A percentile compares a stretch with the other conserved stretches of the same genome.
Evolutionary conservation across 2,329 filamentous ascomycete species (phyloP).

Genomic region (Aspergillus sp.): DNA sequence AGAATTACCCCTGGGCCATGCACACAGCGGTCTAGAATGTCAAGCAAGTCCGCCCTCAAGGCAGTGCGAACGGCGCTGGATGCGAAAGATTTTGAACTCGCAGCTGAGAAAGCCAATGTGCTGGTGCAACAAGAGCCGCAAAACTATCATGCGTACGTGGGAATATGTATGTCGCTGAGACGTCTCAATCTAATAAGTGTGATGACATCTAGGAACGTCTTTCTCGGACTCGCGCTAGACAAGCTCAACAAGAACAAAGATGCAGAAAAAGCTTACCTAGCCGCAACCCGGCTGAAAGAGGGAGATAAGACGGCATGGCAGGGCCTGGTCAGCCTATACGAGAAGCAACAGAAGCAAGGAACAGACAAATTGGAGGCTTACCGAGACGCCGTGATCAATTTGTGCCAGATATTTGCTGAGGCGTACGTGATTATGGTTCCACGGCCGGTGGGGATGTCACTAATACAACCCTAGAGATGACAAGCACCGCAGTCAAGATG

Average conservation of each 20-base stretch:
- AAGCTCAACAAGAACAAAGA: slow-evolving; percentile 70
- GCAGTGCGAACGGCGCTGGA: slow-evolving; percentile 76
- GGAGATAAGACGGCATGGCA: slow-evolving; percentile 86
- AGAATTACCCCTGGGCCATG: slow-evolving; percentile 12
- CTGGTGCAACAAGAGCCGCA: slow-evolving; percentile 70
- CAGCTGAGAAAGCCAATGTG: slow-evolving; percentile 65
- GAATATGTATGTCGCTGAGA: not conserved
- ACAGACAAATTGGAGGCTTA: slow-evolving; percentile 70
- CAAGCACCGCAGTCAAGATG: slow-evolving; percentile 56
- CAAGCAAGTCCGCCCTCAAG: slow-evolving; percentile 72
- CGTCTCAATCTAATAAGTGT: slow-evolving; percentile 7
- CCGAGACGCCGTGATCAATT: slow-evolving; percentile 66
- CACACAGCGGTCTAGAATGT: slow-evolving; percentile 31
- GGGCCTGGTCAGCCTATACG: slow-evolving; percentile 81
- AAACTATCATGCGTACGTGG: slow-evolving; percentile 75
- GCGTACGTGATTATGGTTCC: slow-evolving; percentile 43
- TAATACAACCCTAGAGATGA: slow-evolving; percentile 49
- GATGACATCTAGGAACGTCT: slow-evolving; percentile 63
- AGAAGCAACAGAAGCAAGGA: slow-evolving; percentile 77
- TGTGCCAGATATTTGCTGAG: slow-evolving; percentile 73
- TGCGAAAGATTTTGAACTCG: slow-evolving; percentile 75
- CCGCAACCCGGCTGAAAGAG: slow-evolving; percentile 69
- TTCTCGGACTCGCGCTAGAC: slow-evolving; percentile 80
- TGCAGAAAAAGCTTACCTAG: slow-evolving; percentile 72
- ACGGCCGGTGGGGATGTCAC: not conserved